phyloP scores from a whole-genome alignment of 2,329 filamentous ascomycete genomes.

The Neofusicoccum laricinum region DNA sequence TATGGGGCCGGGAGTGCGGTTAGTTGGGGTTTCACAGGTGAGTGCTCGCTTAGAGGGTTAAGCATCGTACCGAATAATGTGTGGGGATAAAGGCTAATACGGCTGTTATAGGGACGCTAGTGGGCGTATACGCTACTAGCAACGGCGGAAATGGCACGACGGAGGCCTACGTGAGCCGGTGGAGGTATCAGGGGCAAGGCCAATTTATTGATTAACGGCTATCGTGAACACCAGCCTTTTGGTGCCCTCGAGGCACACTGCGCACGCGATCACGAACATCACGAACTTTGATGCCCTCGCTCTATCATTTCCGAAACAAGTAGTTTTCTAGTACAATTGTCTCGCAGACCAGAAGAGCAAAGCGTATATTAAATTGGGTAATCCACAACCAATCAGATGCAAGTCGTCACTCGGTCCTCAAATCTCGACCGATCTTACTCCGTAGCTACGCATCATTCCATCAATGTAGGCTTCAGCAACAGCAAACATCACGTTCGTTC shows the following conservation, averaged over 20 bases:
- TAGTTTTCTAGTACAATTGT: not conserved
- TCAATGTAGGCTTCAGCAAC: too few species aligned
- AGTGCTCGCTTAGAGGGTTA: not conserved
- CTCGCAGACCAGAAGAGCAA: not conserved
- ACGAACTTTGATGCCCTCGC: not conserved
- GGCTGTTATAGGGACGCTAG: slow-evolving; percentile 39
- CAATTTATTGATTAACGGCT: slow-evolving; percentile 3
- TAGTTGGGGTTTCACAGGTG: slow-evolving; percentile 28
- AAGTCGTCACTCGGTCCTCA: too few species aligned
- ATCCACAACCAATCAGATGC: too few species aligned
- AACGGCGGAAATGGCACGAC: slow-evolving; percentile 47
- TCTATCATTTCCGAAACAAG: not conserved
- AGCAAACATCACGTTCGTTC: too few species aligned
- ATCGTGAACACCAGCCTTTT: not conserved
- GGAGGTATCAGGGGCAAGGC: slow-evolving; percentile 42
- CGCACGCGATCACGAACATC: not conserved
- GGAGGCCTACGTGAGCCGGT: slow-evolving; percentile 48
- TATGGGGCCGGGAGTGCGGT: slow-evolving; percentile 27
- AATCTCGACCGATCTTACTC: too few species aligned
- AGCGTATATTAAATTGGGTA: too few species aligned
- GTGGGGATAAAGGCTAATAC: not conserved
- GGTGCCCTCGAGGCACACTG: not conserved
- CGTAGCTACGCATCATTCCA: too few species aligned
- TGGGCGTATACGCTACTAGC: slow-evolving; percentile 54
- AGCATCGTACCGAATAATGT: not conserved